phyloP scores from a whole-genome alignment of 1,139 yeast genomes.

The Spathaspora sp. region DNA sequence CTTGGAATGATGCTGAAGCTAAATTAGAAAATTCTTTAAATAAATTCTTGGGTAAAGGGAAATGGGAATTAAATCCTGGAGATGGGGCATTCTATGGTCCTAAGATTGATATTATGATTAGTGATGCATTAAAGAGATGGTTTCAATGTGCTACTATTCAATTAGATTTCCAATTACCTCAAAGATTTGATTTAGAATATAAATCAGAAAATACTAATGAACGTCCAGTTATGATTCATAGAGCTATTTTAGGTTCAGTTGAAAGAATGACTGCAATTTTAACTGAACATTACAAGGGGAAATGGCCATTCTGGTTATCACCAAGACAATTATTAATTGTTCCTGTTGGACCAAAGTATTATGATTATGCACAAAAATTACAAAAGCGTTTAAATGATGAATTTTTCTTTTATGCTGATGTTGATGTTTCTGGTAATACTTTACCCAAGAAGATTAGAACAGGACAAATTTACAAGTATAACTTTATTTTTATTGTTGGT shows the following conservation, averaged over 20 bases:
- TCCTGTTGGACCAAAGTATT: slow-evolving; percentile 93
- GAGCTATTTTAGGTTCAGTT: slow-evolving; percentile 96
- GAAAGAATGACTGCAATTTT: slow-evolving; percentile 98
- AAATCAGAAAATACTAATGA: slow-evolving; percentile 66
- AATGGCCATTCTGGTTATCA: slow-evolving; percentile 99
- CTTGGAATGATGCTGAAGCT: slow-evolving; percentile 87
- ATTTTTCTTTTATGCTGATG: slow-evolving; percentile 84
- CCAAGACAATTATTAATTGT: slow-evolving; percentile 95
- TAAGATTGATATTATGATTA: slow-evolving; percentile 90
- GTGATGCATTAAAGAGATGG: slow-evolving; percentile 91
- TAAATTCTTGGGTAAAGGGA: slow-evolving; percentile 65
- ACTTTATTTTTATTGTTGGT: slow-evolving; percentile 94
- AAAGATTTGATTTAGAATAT: slow-evolving; percentile 84
- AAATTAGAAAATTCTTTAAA: slow-evolving; percentile 74
- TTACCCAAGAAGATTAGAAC: slow-evolving; percentile 95
- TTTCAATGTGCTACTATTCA: slow-evolving; percentile 98
- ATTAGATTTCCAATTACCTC: slow-evolving; percentile 95
- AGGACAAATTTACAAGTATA: slow-evolving; percentile 90
- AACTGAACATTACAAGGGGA: slow-evolving; percentile 96
- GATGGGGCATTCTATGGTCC: slow-evolving; percentile 99
- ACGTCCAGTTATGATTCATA: slow-evolving; percentile 97
- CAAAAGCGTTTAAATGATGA: slow-evolving; percentile 62
- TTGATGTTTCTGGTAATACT: slow-evolving; percentile 90
- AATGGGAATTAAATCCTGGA: slow-evolving; percentile 91
- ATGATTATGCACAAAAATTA: slow-evolving; percentile 81